Evolutionary conservation across 768 basidiomycete genomes (phyloP).

Genomic region (Kwoniella europaea): DNA sequence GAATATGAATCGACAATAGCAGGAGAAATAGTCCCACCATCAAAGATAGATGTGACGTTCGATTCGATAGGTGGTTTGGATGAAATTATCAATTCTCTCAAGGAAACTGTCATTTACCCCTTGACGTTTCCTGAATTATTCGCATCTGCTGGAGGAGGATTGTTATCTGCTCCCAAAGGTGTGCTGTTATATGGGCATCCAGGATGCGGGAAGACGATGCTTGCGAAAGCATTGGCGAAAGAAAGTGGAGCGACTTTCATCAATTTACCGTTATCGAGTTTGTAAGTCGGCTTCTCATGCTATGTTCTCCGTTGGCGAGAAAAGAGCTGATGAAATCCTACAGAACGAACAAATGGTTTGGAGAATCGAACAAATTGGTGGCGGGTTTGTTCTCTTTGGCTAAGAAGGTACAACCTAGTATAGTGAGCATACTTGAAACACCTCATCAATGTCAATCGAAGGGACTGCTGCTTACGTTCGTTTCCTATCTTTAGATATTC

Average conservation of each 20-base stretch:
- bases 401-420: constrained; percentile 87
- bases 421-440: constrained; percentile 59
- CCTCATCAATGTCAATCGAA: neutral
- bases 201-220: constrained; percentile 98
- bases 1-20: constrained; percentile 96
- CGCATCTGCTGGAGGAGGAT: constrained; percentile 67
- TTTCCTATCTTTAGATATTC: constrained; percentile 67
- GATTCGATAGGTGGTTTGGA: constrained; percentile 92
- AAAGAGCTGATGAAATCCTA: constrained; percentile 10
- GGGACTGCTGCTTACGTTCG: neutral
- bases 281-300: constrained; percentile 55
- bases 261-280: constrained; percentile 75
- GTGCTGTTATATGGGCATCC: constrained; percentile 95
- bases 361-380: constrained; percentile 92
- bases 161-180: constrained; percentile 91
- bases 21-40: constrained; percentile 74
- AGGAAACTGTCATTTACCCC: constrained; percentile 95
- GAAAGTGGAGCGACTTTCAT: constrained; percentile 97
- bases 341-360: constrained; percentile 68
- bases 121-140: constrained; percentile 89
- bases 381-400: constrained; percentile 93
- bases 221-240: constrained; percentile 97
- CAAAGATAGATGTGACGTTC: constrained; percentile 49
- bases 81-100: constrained; percentile 81
- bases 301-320: neutral